These are phyloP conservation scores for Fusarium setosum DNA, from an alignment of 2,329 filamentous ascomycete species.

Conservation along the genomic window DNA sequence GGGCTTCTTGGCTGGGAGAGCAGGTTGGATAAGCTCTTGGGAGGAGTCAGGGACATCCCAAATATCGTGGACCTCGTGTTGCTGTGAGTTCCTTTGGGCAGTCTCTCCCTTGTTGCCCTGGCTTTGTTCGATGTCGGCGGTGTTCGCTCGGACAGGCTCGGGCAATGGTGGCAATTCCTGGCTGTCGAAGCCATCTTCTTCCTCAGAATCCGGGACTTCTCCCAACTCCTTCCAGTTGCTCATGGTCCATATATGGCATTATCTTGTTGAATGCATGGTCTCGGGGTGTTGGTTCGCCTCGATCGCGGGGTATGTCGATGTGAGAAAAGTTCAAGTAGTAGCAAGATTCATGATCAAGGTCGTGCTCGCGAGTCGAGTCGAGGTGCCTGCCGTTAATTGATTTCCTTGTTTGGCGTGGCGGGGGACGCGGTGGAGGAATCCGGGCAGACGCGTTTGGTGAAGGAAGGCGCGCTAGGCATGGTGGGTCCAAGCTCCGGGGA, in stretches of 20 bases:
- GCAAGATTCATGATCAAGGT: slow-evolving; percentile 14
- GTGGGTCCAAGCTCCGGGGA: slow-evolving; percentile 18
- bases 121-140: background rate
- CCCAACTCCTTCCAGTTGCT: slow-evolving; percentile 62
- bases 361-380: too few species aligned
- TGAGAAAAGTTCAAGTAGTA: slow-evolving; percentile 5
- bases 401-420: slow-evolving; percentile 26
- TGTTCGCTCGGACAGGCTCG: slow-evolving; percentile 1
- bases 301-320: background rate
- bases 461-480: slow-evolving; percentile 22
- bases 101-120: background rate
- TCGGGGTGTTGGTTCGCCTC: slow-evolving; percentile 1
- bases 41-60: slow-evolving; percentile 54
- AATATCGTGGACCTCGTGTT: slow-evolving; percentile 38
- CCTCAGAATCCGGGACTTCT: slow-evolving; percentile 64
- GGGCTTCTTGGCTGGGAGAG: slow-evolving; percentile 2
- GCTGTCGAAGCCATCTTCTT: slow-evolving; percentile 57
- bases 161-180: slow-evolving; percentile 38
- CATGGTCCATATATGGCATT: slow-evolving; percentile 51
- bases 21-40: slow-evolving; percentile 26
- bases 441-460: slow-evolving; percentile 42
- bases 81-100: background rate
- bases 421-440: slow-evolving; percentile 41
- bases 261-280: slow-evolving; percentile 32
- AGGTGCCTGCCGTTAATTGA: slow-evolving; percentile 31